Base-by-base conservation (phyloP, 345 rosid genomes). In the Erysimum cheiranthoides region DNA sequence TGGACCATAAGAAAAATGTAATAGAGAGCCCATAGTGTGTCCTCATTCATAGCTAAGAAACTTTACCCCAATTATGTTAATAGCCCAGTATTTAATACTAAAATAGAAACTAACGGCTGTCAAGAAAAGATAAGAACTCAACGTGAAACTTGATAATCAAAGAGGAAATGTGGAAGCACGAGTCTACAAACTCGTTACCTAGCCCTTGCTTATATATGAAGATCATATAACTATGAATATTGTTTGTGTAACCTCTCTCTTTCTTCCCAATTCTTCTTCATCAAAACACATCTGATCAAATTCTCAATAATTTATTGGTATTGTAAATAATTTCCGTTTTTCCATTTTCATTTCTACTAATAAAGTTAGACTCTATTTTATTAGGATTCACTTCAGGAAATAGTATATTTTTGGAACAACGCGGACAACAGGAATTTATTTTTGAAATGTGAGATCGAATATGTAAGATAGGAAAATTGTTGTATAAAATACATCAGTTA, bases 1-100 rank as follows among this genome's bases (percentile, higher is more conserved):
- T 28, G 68, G 53, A 30, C 54, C 50, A 7, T 4, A 39, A 12
- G 18, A 25, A 6, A 21, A 6, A 7, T 61, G 7, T 13, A 61
- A 4, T 61, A 61, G 35, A 61, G 35, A 39, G 66, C 66, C 66
- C 66, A 61, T 12, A 61, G 66, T 27, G 50, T 39, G 35, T 40
- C 21, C 3, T 11, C 47, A 21, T 49, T 61, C 12, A 14, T 2
- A 61, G 31, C 32, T 61, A 10, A 39, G 2, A 12, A 61, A 6
- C 3, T 6, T 6, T 38, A 61, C 32, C 65, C 65, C 53, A 63
- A 30, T 1, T 43, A 28, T 43, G 34, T 6, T 18, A 17, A 60
- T 38, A 39, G 47, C 45, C 30, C 46, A 39, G 6, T 17, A 5
- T 59, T 59, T 56, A 31, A 14, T 3, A 14, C 4, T 56, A 14